Percentiles rank a stretch among this genome's conserved stretches.
Evolutionary conservation across 192 early-diverging fungal genomes (phyloP).

Genomic region (Coemansia sp.): DNA sequence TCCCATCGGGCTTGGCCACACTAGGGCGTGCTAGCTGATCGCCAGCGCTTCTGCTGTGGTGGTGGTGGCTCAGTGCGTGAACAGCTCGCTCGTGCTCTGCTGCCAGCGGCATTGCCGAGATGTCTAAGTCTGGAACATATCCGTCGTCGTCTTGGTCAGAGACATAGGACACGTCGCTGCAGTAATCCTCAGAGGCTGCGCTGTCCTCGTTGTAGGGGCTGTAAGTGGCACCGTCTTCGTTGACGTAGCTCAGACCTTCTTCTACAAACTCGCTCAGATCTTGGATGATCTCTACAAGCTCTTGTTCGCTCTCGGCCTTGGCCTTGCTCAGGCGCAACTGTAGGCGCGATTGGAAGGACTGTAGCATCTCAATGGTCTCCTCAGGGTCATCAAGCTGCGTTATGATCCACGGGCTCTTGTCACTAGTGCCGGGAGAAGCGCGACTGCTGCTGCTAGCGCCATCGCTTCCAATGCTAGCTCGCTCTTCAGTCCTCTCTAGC

Average conservation of each 20-base stretch:
- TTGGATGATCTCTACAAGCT: constrained; percentile 47
- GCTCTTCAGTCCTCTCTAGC: background rate
- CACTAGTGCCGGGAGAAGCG: background rate
- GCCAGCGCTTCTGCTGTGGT: background rate
- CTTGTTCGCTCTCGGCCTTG: constrained; percentile 43
- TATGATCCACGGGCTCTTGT: constrained; percentile 23
- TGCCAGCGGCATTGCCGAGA: constrained; percentile 6
- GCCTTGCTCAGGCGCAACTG: constrained; percentile 27
- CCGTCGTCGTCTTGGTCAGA: constrained; percentile 15
- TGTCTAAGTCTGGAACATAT: constrained; percentile 16
- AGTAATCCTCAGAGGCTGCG: background rate
- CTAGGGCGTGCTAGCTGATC: background rate
- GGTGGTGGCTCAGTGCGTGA: background rate
- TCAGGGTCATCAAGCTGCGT: constrained; percentile 24
- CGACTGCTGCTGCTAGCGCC: background rate
- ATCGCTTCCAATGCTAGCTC: background rate
- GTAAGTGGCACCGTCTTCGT: constrained; percentile 28
- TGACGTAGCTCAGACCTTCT: constrained; percentile 48
- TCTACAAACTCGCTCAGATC: constrained; percentile 48
- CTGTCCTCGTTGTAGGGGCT: background rate
- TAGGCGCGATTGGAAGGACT: constrained; percentile 30
- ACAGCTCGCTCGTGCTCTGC: constrained; percentile 10
- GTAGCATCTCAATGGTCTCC: constrained; percentile 24
- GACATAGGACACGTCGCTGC: constrained; percentile 9
- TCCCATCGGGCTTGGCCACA: background rate